Evolutionary conservation across 176 grass and related monocot species (phyloP), one percentile per base, ranked within the genome.

Genomic region (Oryza longistaminata): DNA sequence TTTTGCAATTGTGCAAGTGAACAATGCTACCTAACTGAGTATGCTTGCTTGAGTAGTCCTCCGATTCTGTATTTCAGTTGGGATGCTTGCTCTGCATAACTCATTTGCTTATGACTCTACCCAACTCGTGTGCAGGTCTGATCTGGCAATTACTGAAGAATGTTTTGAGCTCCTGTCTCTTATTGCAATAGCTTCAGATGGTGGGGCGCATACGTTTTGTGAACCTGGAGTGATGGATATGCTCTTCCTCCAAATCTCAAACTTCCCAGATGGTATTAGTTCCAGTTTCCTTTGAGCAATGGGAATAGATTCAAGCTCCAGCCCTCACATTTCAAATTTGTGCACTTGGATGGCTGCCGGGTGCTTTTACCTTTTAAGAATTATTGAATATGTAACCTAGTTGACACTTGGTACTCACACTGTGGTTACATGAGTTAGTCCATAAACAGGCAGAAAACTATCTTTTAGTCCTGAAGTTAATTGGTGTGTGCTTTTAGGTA

Each of bases 121-220:
- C 83, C 64, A 75, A 80, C 81, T 72, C 66, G 25, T 78, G 42
- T 88, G 73, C 87, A 98, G 96, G 83, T 72, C 83, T 34, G 96
- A 98, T 60, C 74, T 73, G 27, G 66, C 93, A 13, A 88, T 95
- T 71, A 84, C 85, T 86, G 93, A 98, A 85, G 91, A 98, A 85
- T 93, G 96, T 84, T 92, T 92, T 29, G 96, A 98, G 64, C n/a
- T 93, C 70, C 79, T 98, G 8, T 90, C 91, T 85, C 85, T 98
- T 27, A 83, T 95, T 86, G 87, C 89, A 77, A 42, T 88, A 70
- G 89, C 93, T 61, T 93, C 96, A 1, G 87, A 93, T 11, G 72
- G 83, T 66, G 91, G 93, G 60, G 46, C 77, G 19, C 46, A 64
- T 17, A 93, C 83, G 65, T 95, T 98, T 90, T 93, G 90, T 77